Evolutionary conservation across 371 early-diverging fungal species (phyloP).

Genomic region (Lichtheimia ramosa): DNA sequence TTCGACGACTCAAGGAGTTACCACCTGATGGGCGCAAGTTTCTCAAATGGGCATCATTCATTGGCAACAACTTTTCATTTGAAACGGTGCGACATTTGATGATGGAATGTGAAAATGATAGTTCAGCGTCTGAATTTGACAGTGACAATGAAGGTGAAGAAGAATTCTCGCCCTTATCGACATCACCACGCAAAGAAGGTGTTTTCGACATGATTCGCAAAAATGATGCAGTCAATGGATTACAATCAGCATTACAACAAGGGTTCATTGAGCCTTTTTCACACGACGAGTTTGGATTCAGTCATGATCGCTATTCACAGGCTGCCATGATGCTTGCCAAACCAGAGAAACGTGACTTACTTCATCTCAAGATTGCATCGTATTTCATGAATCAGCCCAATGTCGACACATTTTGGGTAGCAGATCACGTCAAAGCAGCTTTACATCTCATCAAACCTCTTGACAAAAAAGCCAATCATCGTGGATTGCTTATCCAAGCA

Average conservation of each 20-base stretch:
- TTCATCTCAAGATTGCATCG: constrained; percentile 37
- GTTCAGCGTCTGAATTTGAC: constrained; percentile 16
- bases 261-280: constrained; percentile 44
- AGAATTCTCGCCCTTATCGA: constrained; percentile 13
- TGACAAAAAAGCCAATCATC: constrained; percentile 28
- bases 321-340: constrained; percentile 42
- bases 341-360: constrained; percentile 23
- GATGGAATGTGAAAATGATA: constrained; percentile 27
- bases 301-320: constrained; percentile 48
- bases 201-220: constrained; percentile 9
- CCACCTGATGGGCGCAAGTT: constrained; percentile 47
- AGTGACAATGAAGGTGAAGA: constrained; percentile 26
- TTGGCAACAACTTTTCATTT: constrained; percentile 46
- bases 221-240: constrained; percentile 43
- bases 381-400: constrained; percentile 35
- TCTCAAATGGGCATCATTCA: constrained; percentile 51
- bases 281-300: constrained; percentile 44
- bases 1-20: constrained; percentile 39
- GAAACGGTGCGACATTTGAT: constrained; percentile 45
- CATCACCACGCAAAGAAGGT: constrained; percentile 18
- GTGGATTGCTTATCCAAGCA: constrained; percentile 32
- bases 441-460: constrained; percentile 77
- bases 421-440: constrained; percentile 78
- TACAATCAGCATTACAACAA: constrained; percentile 45
- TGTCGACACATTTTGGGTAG: constrained; percentile 50